Conservation (phyloP, 768 basidiomycete genomes). For the Lentinus brumalis region DNA sequence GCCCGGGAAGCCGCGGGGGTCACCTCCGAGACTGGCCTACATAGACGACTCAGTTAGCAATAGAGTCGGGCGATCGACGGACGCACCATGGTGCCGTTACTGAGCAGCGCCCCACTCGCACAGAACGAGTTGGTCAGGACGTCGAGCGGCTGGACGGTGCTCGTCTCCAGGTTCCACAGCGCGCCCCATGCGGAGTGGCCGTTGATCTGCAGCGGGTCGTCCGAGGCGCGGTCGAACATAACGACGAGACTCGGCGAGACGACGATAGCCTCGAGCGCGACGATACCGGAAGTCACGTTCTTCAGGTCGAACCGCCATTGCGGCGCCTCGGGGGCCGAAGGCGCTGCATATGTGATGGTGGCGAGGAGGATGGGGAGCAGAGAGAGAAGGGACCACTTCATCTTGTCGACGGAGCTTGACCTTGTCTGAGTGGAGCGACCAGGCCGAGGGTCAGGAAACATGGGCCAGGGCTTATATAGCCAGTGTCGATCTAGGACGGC, state of each 20-base stretch:
- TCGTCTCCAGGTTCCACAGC: conserved; percentile 67
- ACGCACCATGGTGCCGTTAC: conserved; percentile 70
- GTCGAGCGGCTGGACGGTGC: conserved; percentile 58
- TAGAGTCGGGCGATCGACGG: background rate
- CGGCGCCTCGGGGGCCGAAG: conserved; percentile 14
- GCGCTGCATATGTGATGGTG: background rate
- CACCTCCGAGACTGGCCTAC: conserved; percentile 71
- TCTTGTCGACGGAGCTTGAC: background rate
- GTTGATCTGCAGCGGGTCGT: conserved; percentile 72
- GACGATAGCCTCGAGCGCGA: conserved; percentile 75
- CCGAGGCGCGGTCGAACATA: conserved; percentile 83
- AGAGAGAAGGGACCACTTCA: conserved; percentile 8
- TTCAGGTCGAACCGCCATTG: conserved; percentile 38
- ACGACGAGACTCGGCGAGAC: conserved; percentile 73
- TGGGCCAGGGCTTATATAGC: background rate
- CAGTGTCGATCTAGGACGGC: background rate
- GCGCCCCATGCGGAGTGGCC: conserved; percentile 84
- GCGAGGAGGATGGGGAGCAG: conserved; percentile 3
- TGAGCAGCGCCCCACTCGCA: conserved; percentile 75
- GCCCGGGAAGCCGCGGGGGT: conserved; percentile 66
- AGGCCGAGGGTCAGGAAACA: conserved; percentile 14
- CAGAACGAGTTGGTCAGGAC: conserved; percentile 86
- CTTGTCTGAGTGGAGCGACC: background rate
- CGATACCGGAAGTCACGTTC: conserved; percentile 70
- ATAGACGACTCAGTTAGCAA: conserved; percentile 20